Conservation (phyloP, 352 stramenopile species). For the Phytophthora macrochlamydospora region DNA sequence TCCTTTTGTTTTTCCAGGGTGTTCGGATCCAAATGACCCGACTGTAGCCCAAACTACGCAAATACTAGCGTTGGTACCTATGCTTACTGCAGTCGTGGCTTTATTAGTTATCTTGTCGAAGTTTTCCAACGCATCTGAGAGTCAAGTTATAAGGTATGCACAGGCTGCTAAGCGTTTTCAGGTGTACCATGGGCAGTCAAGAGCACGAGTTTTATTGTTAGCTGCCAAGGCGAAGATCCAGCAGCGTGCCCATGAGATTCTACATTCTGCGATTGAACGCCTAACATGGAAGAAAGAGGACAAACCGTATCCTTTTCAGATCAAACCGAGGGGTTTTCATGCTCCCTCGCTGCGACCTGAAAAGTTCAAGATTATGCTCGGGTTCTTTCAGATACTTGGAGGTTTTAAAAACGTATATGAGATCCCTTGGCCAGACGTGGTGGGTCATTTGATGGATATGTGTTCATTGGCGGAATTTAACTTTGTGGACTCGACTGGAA, state of each 20-base stretch:
- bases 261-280: constrained; percentile 12
- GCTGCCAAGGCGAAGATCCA: constrained; percentile 22
- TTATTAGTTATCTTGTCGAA: constrained; percentile 45
- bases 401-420: constrained; percentile 80
- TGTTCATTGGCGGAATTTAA: constrained; percentile 76
- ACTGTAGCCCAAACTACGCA: constrained; percentile 36
- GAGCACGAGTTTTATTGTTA: constrained; percentile 23
- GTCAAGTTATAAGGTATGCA: constrained; percentile 55
- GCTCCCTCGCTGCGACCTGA: constrained; percentile 51
- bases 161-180: constrained; percentile 60
- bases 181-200: constrained; percentile 36
- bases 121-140: constrained; percentile 56
- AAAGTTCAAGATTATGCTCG: constrained; percentile 83
- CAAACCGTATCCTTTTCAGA: constrained; percentile 40
- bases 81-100: constrained; percentile 38
- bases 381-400: constrained; percentile 79
- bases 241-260: constrained; percentile 13
- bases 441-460: constrained; percentile 68
- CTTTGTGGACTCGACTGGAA: constrained; percentile 63
- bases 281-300: constrained; percentile 2
- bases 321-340: constrained; percentile 26
- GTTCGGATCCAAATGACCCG: constrained; percentile 47
- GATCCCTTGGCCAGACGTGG: constrained; percentile 64
- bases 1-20: constrained; percentile 23
- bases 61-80: constrained; percentile 49